A percentile compares a stretch with the other conserved stretches of the same genome.
These are phyloP conservation scores for Candida saitoana DNA, from an alignment of 805 yeast species.

Conservation along the genomic window DNA sequence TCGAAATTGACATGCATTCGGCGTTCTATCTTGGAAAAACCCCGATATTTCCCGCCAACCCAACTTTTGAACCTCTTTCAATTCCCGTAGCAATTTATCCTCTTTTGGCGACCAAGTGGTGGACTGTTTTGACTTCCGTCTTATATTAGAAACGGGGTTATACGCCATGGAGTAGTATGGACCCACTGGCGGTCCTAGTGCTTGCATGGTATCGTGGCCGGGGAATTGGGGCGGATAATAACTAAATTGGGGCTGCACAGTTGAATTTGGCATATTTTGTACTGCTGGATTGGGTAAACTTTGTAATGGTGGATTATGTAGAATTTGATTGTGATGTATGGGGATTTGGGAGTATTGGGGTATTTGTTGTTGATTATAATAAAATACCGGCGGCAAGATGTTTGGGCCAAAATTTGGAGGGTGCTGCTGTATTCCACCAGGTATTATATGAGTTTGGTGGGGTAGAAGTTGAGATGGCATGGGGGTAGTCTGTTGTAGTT, in stretches of 20 bases:
- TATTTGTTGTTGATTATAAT: too few relatives aligned
- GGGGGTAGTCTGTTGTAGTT: not conserved
- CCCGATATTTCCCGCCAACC: conserved; percentile 89
- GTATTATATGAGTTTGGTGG: too few relatives aligned
- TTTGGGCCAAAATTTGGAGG: too few relatives aligned
- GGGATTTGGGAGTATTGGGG: not conserved
- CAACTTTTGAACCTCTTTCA: conserved; percentile 76
- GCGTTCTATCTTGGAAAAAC: conserved; percentile 75
- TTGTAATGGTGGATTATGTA: not conserved
- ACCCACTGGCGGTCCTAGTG: not conserved
- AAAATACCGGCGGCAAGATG: not conserved
- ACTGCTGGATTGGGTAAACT: not conserved
- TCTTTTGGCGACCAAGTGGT: conserved; percentile 77
- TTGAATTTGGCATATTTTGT: not conserved
- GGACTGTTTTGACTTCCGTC: conserved; percentile 28
- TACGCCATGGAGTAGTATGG: not conserved
- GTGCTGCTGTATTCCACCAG: not conserved
- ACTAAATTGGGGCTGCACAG: not conserved
- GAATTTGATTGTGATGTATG: not conserved
- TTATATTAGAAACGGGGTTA: conserved; percentile 4
- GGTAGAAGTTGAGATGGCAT: not conserved
- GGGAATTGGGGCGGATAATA: not conserved
- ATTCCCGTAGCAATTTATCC: conserved; percentile 63
- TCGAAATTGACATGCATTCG: conserved; percentile 85
- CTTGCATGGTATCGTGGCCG: not conserved